A percentile compares a stretch with the other conserved stretches of the same genome.
These are phyloP conservation scores for Selaginella moellendorffii DNA, from an alignment of 75 land plant genomes.

Conservation along the genomic window DNA sequence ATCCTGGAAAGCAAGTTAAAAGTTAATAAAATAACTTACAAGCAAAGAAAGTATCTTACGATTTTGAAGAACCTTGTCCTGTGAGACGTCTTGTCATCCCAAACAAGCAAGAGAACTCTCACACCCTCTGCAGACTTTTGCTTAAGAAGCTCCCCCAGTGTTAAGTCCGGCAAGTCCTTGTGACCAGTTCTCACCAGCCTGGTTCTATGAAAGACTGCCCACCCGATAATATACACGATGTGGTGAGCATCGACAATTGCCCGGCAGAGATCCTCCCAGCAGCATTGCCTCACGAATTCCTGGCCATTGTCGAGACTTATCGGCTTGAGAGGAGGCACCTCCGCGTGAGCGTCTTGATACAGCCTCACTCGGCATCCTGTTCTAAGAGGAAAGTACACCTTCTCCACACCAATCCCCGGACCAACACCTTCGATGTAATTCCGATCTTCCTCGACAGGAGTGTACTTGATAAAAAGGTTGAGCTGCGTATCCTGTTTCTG, in stretches of 20 bases:
- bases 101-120: neutral
- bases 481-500: conserved; percentile 31
- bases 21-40: no score
- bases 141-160: conserved; percentile 43
- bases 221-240: conserved; percentile 58
- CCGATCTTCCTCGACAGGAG: conserved; percentile 32
- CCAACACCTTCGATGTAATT: conserved; percentile 49
- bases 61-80: neutral
- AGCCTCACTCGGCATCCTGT: conserved; percentile 43
- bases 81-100: conserved; percentile 10
- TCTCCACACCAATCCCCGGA: conserved; percentile 36
- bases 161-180: conserved; percentile 31
- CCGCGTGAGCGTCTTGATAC: conserved; percentile 77
- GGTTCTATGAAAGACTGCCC: conserved; percentile 54
- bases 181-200: conserved; percentile 40
- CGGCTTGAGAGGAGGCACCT: conserved; percentile 28
- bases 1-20: neutral
- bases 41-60: neutral
- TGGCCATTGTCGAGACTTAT: conserved; percentile 28
- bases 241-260: conserved; percentile 50
- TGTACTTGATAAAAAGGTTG: conserved; percentile 31
- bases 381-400: conserved; percentile 50
- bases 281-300: conserved; percentile 27
- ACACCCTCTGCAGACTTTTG: neutral
- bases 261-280: conserved; percentile 66